phyloP scores from a whole-genome alignment of 495 filamentous ascomycete species.

The Xylaria nigripes region DNA sequence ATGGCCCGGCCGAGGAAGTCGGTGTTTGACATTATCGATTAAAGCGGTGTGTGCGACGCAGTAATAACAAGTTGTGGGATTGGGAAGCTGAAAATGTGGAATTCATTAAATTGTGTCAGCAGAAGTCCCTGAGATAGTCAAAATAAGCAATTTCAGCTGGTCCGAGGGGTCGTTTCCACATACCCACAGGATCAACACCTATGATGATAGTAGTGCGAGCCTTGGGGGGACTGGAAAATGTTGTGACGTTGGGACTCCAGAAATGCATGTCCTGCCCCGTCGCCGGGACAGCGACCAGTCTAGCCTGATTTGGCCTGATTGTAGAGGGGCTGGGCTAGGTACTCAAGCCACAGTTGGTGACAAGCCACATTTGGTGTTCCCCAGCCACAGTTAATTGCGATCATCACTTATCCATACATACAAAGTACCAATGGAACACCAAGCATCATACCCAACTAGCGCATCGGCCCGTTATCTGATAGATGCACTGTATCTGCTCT shows the following conservation, averaged over 20 bases:
- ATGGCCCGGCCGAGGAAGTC: constrained; percentile 96
- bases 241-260: constrained; percentile 5
- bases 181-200: neutral
- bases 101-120: neutral
- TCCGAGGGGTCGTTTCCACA: neutral
- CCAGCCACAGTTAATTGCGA: constrained; percentile 2
- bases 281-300: constrained; percentile 4
- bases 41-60: constrained; percentile 1
- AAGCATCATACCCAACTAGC: neutral
- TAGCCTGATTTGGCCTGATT: constrained; percentile 8
- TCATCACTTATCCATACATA: too few relatives aligned
- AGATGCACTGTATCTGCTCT: neutral
- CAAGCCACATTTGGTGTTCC: neutral
- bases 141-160: neutral
- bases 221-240: neutral
- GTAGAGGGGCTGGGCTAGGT: constrained; percentile 15
- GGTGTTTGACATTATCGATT: constrained; percentile 69
- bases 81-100: neutral
- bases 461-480: neutral
- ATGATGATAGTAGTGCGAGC: neutral
- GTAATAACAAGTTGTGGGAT: constrained; percentile 6
- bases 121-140: neutral
- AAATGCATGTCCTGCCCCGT: neutral
- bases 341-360: constrained; percentile 8
- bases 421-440: neutral